Base-by-base conservation (phyloP, 257 asterid species). In the Lithospermum erythrorhizon region DNA sequence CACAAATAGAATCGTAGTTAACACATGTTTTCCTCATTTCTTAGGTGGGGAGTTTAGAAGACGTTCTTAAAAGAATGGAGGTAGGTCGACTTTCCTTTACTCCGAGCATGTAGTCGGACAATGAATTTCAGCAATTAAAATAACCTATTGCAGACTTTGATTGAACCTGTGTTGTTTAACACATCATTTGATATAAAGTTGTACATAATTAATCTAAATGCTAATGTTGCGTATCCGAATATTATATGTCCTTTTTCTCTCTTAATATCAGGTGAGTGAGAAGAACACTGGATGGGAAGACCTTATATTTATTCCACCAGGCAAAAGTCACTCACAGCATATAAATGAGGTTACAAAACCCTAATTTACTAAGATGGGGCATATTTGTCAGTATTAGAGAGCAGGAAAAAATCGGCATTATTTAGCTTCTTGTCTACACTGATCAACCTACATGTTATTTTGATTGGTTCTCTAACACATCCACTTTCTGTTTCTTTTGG, bases 11-110 rank as follows among this genome's bases (percentile, higher is more conserved):
- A 41, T 21, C 17, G 10, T 3, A 24, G 41, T 17, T 17, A 16
- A 17, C 9, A 21, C 8, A 16, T 61, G 17, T 61, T 51, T 57
- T 58, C 53, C 68, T 29, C 65, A 61, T 62, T 66, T 56, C 66
- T 64, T 81, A 91, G 97, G 98, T 91, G n/a, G 97, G 97, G 61
- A 91, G 93, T 73, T 77, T 91, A 75, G 98, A 91, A 78, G 95
- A 89, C 62, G 97, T 91, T 61, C 84, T 91, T 55, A 88, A 74
- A 78, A 91, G 84, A 77, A 91, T 91, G 95, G 95, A 86, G 95
- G 98, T 91, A 68, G 52, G 63, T 65, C 13, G 32, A 58, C 57
- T 21, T n/a, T 55, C 29, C 23, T 19, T 41, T 47, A 21, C 19
- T 29, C 41, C 3, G 5, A 25, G 23, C 53, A 11, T 56, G 21